Percentiles rank a stretch among this genome's conserved stretches.
phyloP scores from a whole-genome alignment of 176 grass and related monocot species.

The Lolium multiflorum region DNA sequence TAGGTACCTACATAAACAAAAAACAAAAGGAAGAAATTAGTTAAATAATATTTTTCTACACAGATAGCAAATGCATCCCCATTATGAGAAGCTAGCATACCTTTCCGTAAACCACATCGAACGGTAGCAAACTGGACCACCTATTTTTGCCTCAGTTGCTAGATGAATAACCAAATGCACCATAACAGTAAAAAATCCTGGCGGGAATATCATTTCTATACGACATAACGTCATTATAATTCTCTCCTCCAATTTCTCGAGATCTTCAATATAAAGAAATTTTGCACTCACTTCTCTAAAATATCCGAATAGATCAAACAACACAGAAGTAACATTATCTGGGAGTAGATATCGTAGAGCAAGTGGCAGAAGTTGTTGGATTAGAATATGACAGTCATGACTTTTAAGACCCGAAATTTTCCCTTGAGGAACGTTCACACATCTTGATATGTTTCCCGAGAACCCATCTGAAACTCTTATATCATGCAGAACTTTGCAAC shows the following conservation, averaged over 20 bases:
- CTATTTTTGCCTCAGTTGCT: background rate
- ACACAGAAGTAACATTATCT: background rate
- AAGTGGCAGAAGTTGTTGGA: background rate
- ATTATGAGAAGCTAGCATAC: background rate
- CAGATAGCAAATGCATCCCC: no score
- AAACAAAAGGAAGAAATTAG: no score
- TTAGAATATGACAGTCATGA: background rate
- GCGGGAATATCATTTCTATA: background rate
- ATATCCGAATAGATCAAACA: background rate
- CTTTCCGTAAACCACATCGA: background rate
- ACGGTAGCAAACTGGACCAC: background rate
- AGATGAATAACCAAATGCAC: background rate
- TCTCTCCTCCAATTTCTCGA: background rate
- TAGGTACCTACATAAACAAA: background rate
- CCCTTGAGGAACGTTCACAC: background rate
- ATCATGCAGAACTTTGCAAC: no score
- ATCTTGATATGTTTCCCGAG: background rate
- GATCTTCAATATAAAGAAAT: background rate
- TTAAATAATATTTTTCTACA: no score
- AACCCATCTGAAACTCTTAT: background rate
- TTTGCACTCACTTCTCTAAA: conserved; percentile 3
- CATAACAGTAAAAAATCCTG: background rate
- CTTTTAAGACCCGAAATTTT: background rate
- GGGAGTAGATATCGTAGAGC: background rate
- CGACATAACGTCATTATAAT: background rate